phyloP scores from a whole-genome alignment of 495 filamentous ascomycete genomes.

The Melanomma pulvis-pyrius region DNA sequence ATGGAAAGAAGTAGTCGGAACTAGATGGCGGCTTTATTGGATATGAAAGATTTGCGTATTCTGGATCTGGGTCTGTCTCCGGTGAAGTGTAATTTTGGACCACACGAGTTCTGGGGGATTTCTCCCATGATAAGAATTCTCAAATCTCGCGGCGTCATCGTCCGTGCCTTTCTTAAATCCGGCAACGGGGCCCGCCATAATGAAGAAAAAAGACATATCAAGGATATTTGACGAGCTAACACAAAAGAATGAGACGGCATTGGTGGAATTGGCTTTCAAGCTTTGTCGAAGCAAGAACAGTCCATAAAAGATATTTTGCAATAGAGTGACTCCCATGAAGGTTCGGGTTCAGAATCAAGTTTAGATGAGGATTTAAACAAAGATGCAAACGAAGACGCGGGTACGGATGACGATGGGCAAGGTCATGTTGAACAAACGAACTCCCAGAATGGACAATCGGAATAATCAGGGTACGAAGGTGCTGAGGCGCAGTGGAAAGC shows the following conservation, averaged over 20 bases:
- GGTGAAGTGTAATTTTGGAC: not conserved
- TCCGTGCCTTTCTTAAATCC: not conserved
- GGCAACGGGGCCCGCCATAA: not conserved
- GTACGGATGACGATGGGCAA: not conserved
- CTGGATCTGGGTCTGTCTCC: not conserved
- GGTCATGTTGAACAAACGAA: not conserved
- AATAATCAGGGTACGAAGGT: not conserved
- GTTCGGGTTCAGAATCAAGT: too few relatives aligned
- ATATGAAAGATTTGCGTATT: not conserved
- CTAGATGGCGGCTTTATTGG: not conserved
- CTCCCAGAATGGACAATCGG: not conserved
- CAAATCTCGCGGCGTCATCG: not conserved
- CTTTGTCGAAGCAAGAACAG: not conserved
- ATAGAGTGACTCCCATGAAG: too few relatives aligned
- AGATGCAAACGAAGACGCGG: not conserved
- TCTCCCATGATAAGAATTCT: slow-evolving; percentile 2
- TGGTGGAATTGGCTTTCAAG: not conserved
- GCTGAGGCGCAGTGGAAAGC: not conserved
- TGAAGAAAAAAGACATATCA: not conserved
- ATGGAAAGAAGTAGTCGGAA: not conserved
- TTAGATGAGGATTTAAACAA: not conserved
- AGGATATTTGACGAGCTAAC: not conserved
- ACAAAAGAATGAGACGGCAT: not conserved
- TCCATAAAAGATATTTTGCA: too few relatives aligned
- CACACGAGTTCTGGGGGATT: slow-evolving; percentile 1